A percentile compares a stretch with the other conserved stretches of the same genome.
Conservation (phyloP, 257 asterid genomes). For the Solanum stenotomum region DNA sequence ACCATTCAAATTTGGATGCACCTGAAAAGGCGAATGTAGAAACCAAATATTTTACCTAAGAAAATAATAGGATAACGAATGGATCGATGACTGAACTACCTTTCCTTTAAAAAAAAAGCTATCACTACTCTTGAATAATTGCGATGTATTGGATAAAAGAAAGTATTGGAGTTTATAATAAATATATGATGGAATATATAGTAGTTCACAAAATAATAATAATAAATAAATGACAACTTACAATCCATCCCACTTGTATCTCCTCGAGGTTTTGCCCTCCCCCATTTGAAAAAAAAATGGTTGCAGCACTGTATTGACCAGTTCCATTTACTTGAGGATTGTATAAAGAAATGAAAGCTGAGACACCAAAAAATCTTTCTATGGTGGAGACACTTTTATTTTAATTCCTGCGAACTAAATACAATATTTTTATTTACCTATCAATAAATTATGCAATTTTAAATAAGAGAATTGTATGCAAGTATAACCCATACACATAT, state of each 20-base stretch:
- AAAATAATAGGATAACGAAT: too few species aligned
- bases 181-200: too few species aligned
- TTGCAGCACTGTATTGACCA: not conserved
- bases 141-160: too few species aligned
- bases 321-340: not conserved
- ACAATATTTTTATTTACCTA: not conserved
- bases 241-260: not conserved
- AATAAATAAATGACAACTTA: not conserved
- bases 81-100: too few species aligned
- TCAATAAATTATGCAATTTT: too few species aligned
- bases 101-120: too few species aligned
- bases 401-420: not conserved
- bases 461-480: too few species aligned
- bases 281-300: not conserved
- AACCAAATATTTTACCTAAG: too few species aligned
- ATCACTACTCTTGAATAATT: too few species aligned
- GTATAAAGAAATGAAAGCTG: not conserved
- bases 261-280: not conserved
- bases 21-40: not conserved
- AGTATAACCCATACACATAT: too few species aligned
- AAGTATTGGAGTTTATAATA: too few species aligned
- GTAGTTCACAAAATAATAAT: too few species aligned
- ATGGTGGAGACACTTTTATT: not conserved
- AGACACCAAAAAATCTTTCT: not conserved
- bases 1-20: not conserved